Conservation (phyloP, 2,329 filamentous ascomycete genomes). For the Thelonectria blattea region DNA sequence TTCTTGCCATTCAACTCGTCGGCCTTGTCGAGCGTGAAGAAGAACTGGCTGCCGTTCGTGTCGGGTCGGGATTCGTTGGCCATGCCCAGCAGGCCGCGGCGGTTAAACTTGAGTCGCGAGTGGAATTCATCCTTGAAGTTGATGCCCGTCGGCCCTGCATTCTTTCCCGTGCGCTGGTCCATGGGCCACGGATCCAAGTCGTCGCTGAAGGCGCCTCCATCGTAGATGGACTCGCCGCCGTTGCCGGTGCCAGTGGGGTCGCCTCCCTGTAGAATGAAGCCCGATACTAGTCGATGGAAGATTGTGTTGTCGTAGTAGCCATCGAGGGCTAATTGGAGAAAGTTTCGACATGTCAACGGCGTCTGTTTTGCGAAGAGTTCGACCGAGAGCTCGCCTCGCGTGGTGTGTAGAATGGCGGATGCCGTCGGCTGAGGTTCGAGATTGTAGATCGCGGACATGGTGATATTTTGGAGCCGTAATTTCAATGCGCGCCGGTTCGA, state of each 20-base stretch:
- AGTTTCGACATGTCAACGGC: constrained; percentile 90
- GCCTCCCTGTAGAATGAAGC: constrained; percentile 93
- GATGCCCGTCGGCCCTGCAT: constrained; percentile 64
- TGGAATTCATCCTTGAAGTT: constrained; percentile 87
- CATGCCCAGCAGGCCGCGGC: constrained; percentile 92
- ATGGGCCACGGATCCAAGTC: constrained; percentile 76
- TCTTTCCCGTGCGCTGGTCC: constrained; percentile 67
- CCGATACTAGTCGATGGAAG: constrained; percentile 91
- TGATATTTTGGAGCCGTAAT: neutral
- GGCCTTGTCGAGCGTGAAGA: constrained; percentile 86
- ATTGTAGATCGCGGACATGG: constrained; percentile 90
- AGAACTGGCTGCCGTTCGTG: constrained; percentile 96
- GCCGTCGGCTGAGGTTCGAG: constrained; percentile 94
- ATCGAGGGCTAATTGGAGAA: constrained; percentile 92
- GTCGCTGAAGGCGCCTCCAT: constrained; percentile 76
- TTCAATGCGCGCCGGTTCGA: neutral
- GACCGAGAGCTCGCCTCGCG: constrained; percentile 84
- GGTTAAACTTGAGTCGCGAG: constrained; percentile 88
- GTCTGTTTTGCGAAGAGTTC: constrained; percentile 96
- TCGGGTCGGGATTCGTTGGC: constrained; percentile 81
- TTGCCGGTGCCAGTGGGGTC: constrained; percentile 92
- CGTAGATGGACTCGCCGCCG: constrained; percentile 90
- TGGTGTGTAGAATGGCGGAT: constrained; percentile 89
- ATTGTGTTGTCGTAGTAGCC: constrained; percentile 94
- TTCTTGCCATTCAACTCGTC: constrained; percentile 89